Base-by-base conservation (phyloP, 2,329 filamentous ascomycete genomes). In the Emericellopsis atlantica region DNA sequence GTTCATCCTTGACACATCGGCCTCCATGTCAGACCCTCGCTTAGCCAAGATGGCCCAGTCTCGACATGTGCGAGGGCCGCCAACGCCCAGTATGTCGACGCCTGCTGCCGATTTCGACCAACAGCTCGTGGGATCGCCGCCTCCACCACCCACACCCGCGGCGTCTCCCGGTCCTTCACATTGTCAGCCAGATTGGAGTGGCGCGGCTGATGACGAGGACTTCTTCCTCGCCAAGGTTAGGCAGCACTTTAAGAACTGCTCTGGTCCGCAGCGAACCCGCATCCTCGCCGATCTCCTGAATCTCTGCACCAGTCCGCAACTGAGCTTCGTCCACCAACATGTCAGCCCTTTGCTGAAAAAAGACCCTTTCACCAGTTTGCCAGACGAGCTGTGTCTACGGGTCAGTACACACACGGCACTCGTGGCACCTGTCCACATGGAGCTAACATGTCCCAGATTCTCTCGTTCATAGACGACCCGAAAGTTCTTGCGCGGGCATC, bases 391-490 rank as follows among this genome's bases (percentile, higher is more conserved):
- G 35, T 96, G 90, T 59, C 67, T 98, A 45, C 72, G 88, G 53
- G 87, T 93, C 74, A 57, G 81, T 62, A 11, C 32, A n/a, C 8
- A n/a, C 8, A 21, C 29, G 18, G 7, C 32, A 33, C 37, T 35
- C 44, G n/a, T 8, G n/a, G 2, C 11, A 12, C 22, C 12, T 36
- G 16, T 36, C 44, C 4, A 29, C 22, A 38, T 38, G 11, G 24
- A 8, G 44, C 32, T 38, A 22, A 23, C 21, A 36, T 23, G n/a
- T 29, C 40, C 4, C 54, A 95, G 84, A 85, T 98, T 48, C 71
- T 98, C 39, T 94, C 90, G 35, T 98, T 94, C 58, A 90, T 98
- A 54, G 92, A 98, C 54, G 92, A 98, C 55, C 89, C 92, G 1
- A 92, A 89, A 57, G 93, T 93, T 3, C 72, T 98, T 37, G 90